These are phyloP conservation scores for Clarkia xantiana DNA, from an alignment of 345 rosid species.

Conservation along the genomic window DNA sequence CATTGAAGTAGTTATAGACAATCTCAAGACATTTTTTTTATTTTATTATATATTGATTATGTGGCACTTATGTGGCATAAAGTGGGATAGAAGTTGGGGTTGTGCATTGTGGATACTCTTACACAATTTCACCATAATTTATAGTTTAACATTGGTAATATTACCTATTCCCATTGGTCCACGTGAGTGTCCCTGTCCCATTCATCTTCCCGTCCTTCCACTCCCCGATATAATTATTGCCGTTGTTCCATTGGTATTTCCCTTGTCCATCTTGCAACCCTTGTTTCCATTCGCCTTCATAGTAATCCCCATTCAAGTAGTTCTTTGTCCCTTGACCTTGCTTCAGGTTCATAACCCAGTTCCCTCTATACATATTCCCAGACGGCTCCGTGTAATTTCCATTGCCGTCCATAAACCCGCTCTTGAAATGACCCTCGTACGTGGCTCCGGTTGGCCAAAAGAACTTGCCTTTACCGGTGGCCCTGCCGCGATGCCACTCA, in stretches of 20 bases:
- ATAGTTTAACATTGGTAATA: too few relatives aligned
- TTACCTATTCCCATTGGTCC: conserved; percentile 75
- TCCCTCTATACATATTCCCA: conserved; percentile 62
- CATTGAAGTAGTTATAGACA: too few relatives aligned
- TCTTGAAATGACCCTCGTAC: conserved; percentile 89
- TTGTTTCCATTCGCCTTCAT: conserved; percentile 82
- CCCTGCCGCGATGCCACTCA: conserved; percentile 65
- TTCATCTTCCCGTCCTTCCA: conserved; percentile 65
- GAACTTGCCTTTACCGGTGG: conserved; percentile 70
- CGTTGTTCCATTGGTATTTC: conserved; percentile 75
- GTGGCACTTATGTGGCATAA: too few relatives aligned
- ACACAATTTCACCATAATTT: too few relatives aligned
- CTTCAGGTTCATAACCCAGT: conserved; percentile 84
- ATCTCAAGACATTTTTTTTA: too few relatives aligned
- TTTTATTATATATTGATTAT: too few relatives aligned
- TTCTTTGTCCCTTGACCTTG: conserved; percentile 64
- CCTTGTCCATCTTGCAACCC: conserved; percentile 88
- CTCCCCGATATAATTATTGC: conserved; percentile 61
- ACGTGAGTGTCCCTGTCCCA: conserved; percentile 77
- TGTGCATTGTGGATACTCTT: too few relatives aligned
- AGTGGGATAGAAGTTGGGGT: too few relatives aligned
- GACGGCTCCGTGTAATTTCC: conserved; percentile 67
- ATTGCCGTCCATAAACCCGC: conserved; percentile 78
- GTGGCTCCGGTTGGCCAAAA: conserved; percentile 93
- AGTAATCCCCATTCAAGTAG: conserved; percentile 65